Conservation (phyloP, 1,139 yeast genomes). For the Chernovozyma sophiae-reginae region DNA sequence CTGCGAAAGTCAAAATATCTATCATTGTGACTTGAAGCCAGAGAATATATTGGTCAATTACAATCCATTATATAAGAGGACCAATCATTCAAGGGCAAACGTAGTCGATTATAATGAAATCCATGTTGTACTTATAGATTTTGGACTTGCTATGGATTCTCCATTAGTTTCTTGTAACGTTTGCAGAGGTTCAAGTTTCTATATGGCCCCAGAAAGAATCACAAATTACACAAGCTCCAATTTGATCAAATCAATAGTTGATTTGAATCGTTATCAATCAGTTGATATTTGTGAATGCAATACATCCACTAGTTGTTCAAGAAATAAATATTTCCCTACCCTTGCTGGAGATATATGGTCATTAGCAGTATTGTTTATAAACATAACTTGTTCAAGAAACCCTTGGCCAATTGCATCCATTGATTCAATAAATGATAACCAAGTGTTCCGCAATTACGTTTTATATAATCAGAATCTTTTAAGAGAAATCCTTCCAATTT, state of each 20-base stretch:
- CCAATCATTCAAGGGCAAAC: conserved; percentile 6
- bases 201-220: conserved; percentile 90
- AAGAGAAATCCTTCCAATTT: conserved; percentile 57
- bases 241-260: conserved; percentile 24
- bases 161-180: conserved; percentile 61
- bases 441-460: conserved; percentile 48
- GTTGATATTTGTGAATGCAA: conserved; percentile 13
- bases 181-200: conserved; percentile 83
- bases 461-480: conserved; percentile 26
- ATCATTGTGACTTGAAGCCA: conserved; percentile 89
- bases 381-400: conserved; percentile 77
- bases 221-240: conserved; percentile 40
- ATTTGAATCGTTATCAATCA: conserved; percentile 26
- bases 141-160: conserved; percentile 73
- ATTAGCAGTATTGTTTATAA: conserved; percentile 73
- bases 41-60: conserved; percentile 69
- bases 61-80: conserved; percentile 24
- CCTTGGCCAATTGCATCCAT: conserved; percentile 87
- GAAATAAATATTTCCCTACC: conserved; percentile 51
- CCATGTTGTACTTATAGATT: conserved; percentile 69
- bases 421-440: conserved; percentile 48
- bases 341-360: conserved; percentile 87
- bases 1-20: conserved; percentile 64
- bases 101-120: conserved; percentile 52
- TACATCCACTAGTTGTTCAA: conserved; percentile 15